phyloP scores from a whole-genome alignment of 2,329 filamentous ascomycete species.

The Alternaria sp. region DNA sequence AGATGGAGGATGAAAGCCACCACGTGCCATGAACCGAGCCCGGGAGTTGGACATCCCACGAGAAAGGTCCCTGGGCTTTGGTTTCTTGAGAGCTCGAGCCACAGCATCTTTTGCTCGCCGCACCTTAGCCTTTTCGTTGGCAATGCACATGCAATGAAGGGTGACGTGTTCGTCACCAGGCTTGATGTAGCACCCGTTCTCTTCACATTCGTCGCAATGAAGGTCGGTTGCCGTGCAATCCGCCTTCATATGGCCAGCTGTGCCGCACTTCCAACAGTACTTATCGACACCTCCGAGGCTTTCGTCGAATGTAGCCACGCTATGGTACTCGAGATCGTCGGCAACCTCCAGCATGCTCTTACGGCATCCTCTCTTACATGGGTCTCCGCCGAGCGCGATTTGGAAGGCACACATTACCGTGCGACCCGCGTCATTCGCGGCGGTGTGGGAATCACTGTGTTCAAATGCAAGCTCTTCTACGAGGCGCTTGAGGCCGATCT shows the following conservation, averaged over 20 bases:
- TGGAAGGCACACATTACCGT: slow-evolving; percentile 37
- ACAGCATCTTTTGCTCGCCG: slow-evolving; percentile 6
- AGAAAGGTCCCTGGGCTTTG: background rate
- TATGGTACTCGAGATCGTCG: slow-evolving; percentile 12
- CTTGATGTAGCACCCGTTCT: background rate
- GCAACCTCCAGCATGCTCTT: slow-evolving; percentile 16
- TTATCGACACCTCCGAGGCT: slow-evolving; percentile 12
- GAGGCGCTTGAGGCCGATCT: slow-evolving; percentile 22
- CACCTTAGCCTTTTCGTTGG: background rate
- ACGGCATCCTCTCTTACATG: background rate
- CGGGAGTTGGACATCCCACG: background rate
- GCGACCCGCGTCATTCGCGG: slow-evolving; percentile 31
- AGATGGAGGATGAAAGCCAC: background rate
- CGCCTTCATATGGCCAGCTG: slow-evolving; percentile 9
- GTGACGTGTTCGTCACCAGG: slow-evolving; percentile 14
- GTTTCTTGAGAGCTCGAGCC: background rate
- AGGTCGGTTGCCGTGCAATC: slow-evolving; percentile 11
- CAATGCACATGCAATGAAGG: slow-evolving; percentile 13
- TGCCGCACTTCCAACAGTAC: slow-evolving; percentile 25
- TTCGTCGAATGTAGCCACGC: slow-evolving; percentile 9
- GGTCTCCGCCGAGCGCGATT: slow-evolving; percentile 15
- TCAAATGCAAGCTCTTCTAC: slow-evolving; percentile 20
- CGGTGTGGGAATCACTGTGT: slow-evolving; percentile 32
- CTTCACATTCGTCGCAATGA: slow-evolving; percentile 15
- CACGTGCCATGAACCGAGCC: background rate